phyloP scores from a whole-genome alignment of 768 basidiomycete species.

The Rossbeevera mucosa region DNA sequence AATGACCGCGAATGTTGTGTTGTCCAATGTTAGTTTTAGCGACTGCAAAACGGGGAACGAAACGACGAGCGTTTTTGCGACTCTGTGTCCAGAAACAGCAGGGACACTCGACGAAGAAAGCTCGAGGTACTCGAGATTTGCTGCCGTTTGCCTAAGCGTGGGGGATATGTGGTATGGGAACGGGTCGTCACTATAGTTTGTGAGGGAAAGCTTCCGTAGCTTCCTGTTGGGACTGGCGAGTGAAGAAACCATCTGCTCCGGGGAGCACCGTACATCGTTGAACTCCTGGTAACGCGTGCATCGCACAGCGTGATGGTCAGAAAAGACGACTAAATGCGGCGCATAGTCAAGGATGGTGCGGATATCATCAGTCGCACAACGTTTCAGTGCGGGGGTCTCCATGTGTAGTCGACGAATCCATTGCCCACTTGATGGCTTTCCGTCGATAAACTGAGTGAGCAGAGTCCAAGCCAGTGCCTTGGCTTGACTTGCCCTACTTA shows the following conservation, averaged over 20 bases:
- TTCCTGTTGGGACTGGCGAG: constrained; percentile 51
- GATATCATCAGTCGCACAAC: constrained; percentile 61
- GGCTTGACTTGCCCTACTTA: constrained; percentile 50
- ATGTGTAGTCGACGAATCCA: constrained; percentile 65
- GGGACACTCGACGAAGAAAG: constrained; percentile 55
- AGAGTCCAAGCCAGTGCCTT: constrained; percentile 42
- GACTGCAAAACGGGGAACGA: constrained; percentile 60
- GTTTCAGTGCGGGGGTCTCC: constrained; percentile 59
- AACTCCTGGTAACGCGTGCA: constrained; percentile 46
- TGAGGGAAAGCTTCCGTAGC: constrained; percentile 62
- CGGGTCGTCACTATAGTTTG: constrained; percentile 64
- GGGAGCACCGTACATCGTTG: constrained; percentile 43
- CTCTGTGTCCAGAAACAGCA: constrained; percentile 31
- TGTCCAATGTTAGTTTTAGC: constrained; percentile 67
- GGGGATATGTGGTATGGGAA: constrained; percentile 54
- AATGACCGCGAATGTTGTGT: constrained; percentile 64
- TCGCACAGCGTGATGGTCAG: constrained; percentile 61
- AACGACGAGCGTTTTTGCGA: constrained; percentile 24
- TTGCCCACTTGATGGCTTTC: constrained; percentile 36
- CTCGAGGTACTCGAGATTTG: constrained; percentile 62
- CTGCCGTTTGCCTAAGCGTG: constrained; percentile 47
- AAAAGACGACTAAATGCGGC: constrained; percentile 54
- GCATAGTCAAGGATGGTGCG: constrained; percentile 66
- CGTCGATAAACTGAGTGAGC: constrained; percentile 39
- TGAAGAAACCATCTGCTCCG: constrained; percentile 53